A percentile compares a stretch with the other conserved stretches of the same genome.
Evolutionary conservation across 805 yeast genomes (phyloP).

Genomic region (Zygosaccharomyces kombuchaensis): DNA sequence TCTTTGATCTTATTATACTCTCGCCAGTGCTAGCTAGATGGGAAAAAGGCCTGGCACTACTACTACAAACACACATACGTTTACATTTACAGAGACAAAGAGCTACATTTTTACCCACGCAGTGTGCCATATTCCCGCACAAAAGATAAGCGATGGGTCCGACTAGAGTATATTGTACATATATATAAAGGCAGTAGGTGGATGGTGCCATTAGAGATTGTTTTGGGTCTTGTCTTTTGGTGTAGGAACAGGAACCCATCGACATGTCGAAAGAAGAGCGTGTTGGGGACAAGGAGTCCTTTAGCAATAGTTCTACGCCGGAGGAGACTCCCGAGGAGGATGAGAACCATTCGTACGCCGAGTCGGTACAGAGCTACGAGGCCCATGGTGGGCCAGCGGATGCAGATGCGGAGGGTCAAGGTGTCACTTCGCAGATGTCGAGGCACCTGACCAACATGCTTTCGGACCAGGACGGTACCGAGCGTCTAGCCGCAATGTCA

Average conservation of each 20-base stretch:
- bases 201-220: neutral
- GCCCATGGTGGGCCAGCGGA: neutral
- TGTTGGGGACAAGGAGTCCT: constrained; percentile 19
- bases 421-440: constrained; percentile 27
- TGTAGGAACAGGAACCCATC: neutral
- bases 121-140: neutral
- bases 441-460: constrained; percentile 32
- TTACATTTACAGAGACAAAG: neutral
- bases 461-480: constrained; percentile 36
- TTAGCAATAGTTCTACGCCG: constrained; percentile 11
- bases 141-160: neutral
- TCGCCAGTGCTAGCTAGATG: too few species aligned
- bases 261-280: constrained; percentile 23
- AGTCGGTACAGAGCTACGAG: constrained; percentile 25
- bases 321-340: constrained; percentile 1
- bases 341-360: constrained; percentile 23
- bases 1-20: too few species aligned
- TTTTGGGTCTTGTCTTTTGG: neutral
- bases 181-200: neutral
- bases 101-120: neutral
- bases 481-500: constrained; percentile 45
- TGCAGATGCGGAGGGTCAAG: constrained; percentile 23
- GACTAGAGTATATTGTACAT: neutral
- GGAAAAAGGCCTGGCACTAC: neutral
- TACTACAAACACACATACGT: neutral